These are phyloP conservation scores for Penicillium paxilli DNA, from an alignment of 495 filamentous ascomycete genomes.

Conservation along the genomic window DNA sequence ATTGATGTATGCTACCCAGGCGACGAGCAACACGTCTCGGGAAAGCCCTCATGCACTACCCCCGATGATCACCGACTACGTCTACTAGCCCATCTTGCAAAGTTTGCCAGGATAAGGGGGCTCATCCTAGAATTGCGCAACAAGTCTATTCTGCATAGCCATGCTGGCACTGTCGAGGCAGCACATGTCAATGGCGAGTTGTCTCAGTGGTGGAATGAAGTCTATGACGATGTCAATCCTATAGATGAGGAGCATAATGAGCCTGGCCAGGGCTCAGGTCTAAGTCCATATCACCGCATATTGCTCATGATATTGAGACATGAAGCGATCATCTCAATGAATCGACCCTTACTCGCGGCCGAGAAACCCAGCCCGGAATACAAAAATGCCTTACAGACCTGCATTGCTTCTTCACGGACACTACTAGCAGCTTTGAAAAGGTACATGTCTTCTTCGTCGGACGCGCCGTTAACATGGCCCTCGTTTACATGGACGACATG, in stretches of 20 bases:
- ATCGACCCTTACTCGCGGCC: slow-evolving; percentile 42
- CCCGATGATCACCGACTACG: slow-evolving; percentile 24
- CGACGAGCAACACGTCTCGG: slow-evolving; percentile 29
- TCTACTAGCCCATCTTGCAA: slow-evolving; percentile 39
- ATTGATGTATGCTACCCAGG: slow-evolving; percentile 53
- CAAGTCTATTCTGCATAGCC: slow-evolving; percentile 43
- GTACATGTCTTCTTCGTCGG: slow-evolving; percentile 23
- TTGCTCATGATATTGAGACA: slow-evolving; percentile 38
- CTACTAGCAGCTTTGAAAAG: slow-evolving; percentile 34
- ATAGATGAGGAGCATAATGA: slow-evolving; percentile 19
- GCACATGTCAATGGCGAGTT: slow-evolving; percentile 39
- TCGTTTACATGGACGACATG: slow-evolving; percentile 51
- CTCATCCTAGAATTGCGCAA: slow-evolving; percentile 47
- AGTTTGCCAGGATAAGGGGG: slow-evolving; percentile 43
- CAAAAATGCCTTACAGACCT: slow-evolving; percentile 43
- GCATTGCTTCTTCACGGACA: slow-evolving; percentile 44
- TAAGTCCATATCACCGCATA: slow-evolving; percentile 36
- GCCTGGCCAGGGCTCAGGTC: not conserved
- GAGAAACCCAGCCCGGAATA: slow-evolving; percentile 38
- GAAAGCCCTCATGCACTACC: not conserved
- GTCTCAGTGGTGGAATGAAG: slow-evolving; percentile 48
- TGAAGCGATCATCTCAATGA: slow-evolving; percentile 47
- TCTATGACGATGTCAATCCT: slow-evolving; percentile 43
- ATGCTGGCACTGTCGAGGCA: slow-evolving; percentile 33
- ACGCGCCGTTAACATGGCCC: slow-evolving; percentile 39